Conservation (phyloP, 2,329 filamentous ascomycete genomes). For the Pseudopithomyces chartarum region DNA sequence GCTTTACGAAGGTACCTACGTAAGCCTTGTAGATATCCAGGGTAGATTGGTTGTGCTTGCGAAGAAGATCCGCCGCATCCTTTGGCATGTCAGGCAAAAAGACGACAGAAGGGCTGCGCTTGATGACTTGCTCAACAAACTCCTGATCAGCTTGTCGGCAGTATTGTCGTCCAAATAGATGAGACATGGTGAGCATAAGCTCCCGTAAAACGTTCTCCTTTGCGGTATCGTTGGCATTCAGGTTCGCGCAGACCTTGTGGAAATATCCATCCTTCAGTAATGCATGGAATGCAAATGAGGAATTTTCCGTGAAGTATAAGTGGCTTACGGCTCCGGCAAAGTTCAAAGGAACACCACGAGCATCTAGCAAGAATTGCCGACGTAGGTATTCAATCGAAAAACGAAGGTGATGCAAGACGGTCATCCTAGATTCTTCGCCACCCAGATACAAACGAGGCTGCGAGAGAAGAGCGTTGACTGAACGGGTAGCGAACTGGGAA, state of each 20-base stretch:
- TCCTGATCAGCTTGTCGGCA: constrained; percentile 54
- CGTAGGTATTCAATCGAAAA: constrained; percentile 83
- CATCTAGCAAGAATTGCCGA: constrained; percentile 68
- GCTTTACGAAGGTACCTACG: constrained; percentile 69
- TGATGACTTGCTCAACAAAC: constrained; percentile 55
- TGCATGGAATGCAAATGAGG: constrained; percentile 76
- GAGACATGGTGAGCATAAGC: constrained; percentile 70
- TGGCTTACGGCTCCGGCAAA: constrained; percentile 74
- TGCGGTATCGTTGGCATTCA: constrained; percentile 51
- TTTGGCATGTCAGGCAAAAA: constrained; percentile 68
- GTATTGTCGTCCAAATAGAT: constrained; percentile 69
- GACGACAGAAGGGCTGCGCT: constrained; percentile 66
- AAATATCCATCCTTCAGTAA: constrained; percentile 75
- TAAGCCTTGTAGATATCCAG: constrained; percentile 71
- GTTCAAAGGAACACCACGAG: constrained; percentile 68
- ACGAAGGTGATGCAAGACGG: constrained; percentile 75
- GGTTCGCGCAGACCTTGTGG: constrained; percentile 63
- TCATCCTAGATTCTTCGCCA: constrained; percentile 68
- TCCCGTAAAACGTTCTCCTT: constrained; percentile 57
- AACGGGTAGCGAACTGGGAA: constrained; percentile 64
- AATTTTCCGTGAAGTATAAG: constrained; percentile 77
- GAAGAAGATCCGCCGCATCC: constrained; percentile 61
- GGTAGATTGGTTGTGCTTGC: constrained; percentile 67
- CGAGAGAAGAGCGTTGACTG: constrained; percentile 70
- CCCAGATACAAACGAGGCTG: constrained; percentile 74